Percentiles rank a stretch among this genome's conserved stretches.
phyloP scores from a whole-genome alignment of 2,329 filamentous ascomycete species.

The Colletotrichum scovillei region DNA sequence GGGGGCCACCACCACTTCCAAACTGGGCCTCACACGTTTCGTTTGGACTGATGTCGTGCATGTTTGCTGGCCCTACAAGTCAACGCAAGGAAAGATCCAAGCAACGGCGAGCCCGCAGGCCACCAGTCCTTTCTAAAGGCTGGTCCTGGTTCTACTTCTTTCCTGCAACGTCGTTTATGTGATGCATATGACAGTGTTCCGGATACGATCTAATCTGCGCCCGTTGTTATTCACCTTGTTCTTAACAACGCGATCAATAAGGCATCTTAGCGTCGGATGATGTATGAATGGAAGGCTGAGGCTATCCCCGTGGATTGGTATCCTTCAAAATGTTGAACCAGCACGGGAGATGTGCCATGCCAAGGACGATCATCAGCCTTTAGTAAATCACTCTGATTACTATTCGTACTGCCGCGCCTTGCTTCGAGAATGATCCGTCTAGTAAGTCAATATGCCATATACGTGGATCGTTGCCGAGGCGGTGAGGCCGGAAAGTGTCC shows the following conservation, averaged over 20 bases:
- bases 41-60: conserved; percentile 33
- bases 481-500: not conserved
- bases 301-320: not conserved
- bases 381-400: not conserved
- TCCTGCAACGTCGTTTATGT: not conserved
- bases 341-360: not conserved
- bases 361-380: not conserved
- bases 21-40: conserved; percentile 29
- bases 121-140: not conserved
- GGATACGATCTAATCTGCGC: not conserved
- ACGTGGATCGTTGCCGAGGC: not conserved
- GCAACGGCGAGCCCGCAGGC: not conserved
- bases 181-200: not conserved
- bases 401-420: not conserved
- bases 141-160: not conserved
- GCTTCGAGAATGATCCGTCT: not conserved
- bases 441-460: not conserved
- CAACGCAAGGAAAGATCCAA: conserved; percentile 1
- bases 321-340: not conserved
- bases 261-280: no score
- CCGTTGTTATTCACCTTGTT: not conserved
- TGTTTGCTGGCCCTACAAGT: not conserved
- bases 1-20: not conserved
- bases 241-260: no score
- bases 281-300: not conserved